These are phyloP conservation scores for Albophoma yamanashiensis DNA, from an alignment of 2,329 filamentous ascomycete species.

Conservation along the genomic window DNA sequence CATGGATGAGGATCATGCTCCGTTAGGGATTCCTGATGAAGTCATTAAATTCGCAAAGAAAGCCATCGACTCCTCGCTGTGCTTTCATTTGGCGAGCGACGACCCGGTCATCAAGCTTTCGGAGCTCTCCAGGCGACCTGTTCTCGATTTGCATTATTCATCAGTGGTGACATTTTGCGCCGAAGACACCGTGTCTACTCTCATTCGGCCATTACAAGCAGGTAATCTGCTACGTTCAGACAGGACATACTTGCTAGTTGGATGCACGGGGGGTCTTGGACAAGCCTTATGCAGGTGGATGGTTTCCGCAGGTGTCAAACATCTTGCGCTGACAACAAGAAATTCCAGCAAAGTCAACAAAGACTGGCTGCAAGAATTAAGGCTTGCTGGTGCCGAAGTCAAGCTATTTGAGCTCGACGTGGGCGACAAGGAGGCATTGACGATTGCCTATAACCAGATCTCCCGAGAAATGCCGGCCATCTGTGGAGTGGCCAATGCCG, in stretches of 20 bases:
- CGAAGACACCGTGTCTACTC: background rate
- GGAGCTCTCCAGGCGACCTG: background rate
- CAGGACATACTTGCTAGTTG: constrained; percentile 22
- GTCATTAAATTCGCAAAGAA: background rate
- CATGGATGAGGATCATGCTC: background rate
- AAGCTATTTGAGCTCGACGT: constrained; percentile 5
- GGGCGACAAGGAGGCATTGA: constrained; percentile 2
- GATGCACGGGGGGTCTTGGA: constrained; percentile 22
- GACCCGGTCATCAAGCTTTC: background rate
- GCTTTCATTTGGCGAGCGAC: background rate
- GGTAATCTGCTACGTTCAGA: constrained; percentile 10
- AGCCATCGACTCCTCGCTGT: background rate
- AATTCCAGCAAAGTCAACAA: constrained; percentile 22
- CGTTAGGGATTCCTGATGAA: background rate
- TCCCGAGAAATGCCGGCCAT: constrained; percentile 19
- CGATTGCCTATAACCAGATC: constrained; percentile 6
- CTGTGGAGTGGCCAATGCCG: constrained; percentile 29
- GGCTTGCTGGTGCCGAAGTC: background rate
- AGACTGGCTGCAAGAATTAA: constrained; percentile 11
- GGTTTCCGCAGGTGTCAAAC: constrained; percentile 22
- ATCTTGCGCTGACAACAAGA: constrained; percentile 25
- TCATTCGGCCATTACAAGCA: background rate
- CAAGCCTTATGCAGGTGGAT: constrained; percentile 28
- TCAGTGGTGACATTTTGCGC: background rate
- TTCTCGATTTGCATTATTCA: background rate